phyloP scores from a whole-genome alignment of 805 yeast genomes.

The Yarrowia phangngaensis region DNA sequence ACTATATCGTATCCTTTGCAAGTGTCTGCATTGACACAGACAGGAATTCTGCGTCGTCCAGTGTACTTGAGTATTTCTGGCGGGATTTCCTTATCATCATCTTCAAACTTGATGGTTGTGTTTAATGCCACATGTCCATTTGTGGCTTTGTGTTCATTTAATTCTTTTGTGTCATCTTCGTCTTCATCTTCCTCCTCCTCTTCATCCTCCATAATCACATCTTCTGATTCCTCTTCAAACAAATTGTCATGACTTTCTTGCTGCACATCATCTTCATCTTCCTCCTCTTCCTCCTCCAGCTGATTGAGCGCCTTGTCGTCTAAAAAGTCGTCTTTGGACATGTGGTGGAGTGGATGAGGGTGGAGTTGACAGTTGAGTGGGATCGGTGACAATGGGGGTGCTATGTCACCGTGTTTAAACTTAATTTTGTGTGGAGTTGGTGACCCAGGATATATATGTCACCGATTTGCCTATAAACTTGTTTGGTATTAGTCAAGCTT shows the following conservation, averaged over 20 bases:
- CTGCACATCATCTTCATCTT: constrained; percentile 32
- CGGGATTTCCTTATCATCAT: constrained; percentile 31
- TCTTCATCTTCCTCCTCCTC: constrained; percentile 35
- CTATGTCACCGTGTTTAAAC: too few relatives aligned
- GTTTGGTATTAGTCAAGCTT: too few relatives aligned
- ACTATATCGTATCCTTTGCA: constrained; percentile 63
- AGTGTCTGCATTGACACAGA: constrained; percentile 31
- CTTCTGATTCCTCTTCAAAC: constrained; percentile 36
- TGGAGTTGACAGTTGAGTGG: too few relatives aligned
- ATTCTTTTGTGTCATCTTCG: constrained; percentile 35
- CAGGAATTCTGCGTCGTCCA: constrained; percentile 23
- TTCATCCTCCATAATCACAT: constrained; percentile 34
- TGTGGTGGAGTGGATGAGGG: too few relatives aligned
- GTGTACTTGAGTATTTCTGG: constrained; percentile 27
- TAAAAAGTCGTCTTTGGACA: constrained; percentile 23
- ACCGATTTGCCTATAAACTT: too few relatives aligned
- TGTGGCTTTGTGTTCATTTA: constrained; percentile 31
- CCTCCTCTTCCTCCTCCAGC: constrained; percentile 28
- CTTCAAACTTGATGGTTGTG: constrained; percentile 30
- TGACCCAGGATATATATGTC: too few relatives aligned
- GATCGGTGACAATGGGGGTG: too few relatives aligned
- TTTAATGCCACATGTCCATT: constrained; percentile 4
- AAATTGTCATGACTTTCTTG: constrained; percentile 37
- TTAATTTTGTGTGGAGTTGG: too few relatives aligned
- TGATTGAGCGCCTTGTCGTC: constrained; percentile 25